Base-by-base conservation (phyloP, 768 basidiomycete species). In the Leccinum boreale region DNA sequence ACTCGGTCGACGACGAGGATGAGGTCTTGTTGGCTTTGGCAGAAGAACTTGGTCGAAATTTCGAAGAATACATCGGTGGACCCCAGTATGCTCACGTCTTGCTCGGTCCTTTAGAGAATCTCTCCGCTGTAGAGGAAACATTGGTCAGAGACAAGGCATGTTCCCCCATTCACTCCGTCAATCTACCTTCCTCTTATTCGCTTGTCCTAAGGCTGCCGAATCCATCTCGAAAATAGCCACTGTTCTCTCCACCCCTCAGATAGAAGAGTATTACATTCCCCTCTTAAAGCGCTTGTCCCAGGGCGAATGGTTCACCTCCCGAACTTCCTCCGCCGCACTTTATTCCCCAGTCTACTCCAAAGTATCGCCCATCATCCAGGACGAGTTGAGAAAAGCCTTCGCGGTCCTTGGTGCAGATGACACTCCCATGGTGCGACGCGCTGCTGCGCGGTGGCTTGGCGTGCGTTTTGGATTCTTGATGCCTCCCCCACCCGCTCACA, bases 1-100 rank as follows among this genome's bases (percentile, higher is more conserved):
- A 99, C 69, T 95, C 94, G n/a, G 87, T 99, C 63, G 97, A 99
- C 73, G 97, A 99, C 68, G 97, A 99, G 75, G 97, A 99, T 73
- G 97, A 99, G 69, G 95, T 99, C 29, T 79, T 99, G 44, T 81
- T 99, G 47, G 96, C 95, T 5, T 79, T 99, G 52, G 94, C 96
- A 19, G 96, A 98, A 65, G 97, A 98, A 71, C 77, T 99, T 21
- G 97, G 97, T 44, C 83, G 83, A 70, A 87, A 83, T 69, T 96
- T 98, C 65, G 89, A 94, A 67, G 92, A 98, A 61, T 98, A 97
- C 71, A 84, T 98, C 54, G 97, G 97, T 33, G 97, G 97, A 14
- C 82, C 82, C 26, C 89, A 90, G 58, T 80, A 85, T 63, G 97
- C 94, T 12, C 93, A 97, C 77, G 71, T 92, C 33, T 75, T 98